Evolutionary conservation across 2,329 filamentous ascomycete species (phyloP), one percentile per base, ranked within the genome.

Genomic region (Pseudogymnoascus pannorum): DNA sequence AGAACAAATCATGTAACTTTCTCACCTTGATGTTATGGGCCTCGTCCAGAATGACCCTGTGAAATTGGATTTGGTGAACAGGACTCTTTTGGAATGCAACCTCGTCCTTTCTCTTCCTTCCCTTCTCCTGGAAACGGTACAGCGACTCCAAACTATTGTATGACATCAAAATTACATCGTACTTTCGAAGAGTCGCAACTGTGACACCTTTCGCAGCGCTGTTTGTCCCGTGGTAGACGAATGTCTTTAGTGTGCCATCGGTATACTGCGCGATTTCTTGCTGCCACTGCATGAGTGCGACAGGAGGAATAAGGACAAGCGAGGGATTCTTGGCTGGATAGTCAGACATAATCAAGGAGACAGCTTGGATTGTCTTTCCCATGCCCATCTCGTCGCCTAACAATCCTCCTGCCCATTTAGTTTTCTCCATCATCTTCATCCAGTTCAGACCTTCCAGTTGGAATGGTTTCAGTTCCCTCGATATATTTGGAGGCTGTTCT

Each of bases 331-430:
- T 88, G 20, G 87, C 89, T 3, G 92, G 93, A 69, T 90, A 97
- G 72, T 97, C 92, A 0, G 93, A 97, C 94, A 97, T 97, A 74
- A 99, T 92, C 48, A 99, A 82, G 2, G 93, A 97, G 16, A 99
- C 94, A 2, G 94, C 93, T 75, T 99, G 94, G 58, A 99, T 97
- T 0, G 94, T 99, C 78, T 99, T 99, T 58, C 94, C 94, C 76
- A 99, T 89, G 5, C 94, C 94, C 94, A 99, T 99, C 75, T 99
- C 94, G 68, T 99, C 94, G 63, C 94, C 94, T 1, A 99, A 82
- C 2, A 99, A 79, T 12, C 94, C 94, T 16, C 94, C 94, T 70
- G 87, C 90, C 82, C 92, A 97, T 38, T 88, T 77, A 0, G 85
- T 88, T 74, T 89, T 79, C 72, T 99, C 94, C 81, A 97, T 96